Evolutionary conservation across 2,329 filamentous ascomycete genomes (phyloP).

Genomic region (Colletotrichum siamense): DNA sequence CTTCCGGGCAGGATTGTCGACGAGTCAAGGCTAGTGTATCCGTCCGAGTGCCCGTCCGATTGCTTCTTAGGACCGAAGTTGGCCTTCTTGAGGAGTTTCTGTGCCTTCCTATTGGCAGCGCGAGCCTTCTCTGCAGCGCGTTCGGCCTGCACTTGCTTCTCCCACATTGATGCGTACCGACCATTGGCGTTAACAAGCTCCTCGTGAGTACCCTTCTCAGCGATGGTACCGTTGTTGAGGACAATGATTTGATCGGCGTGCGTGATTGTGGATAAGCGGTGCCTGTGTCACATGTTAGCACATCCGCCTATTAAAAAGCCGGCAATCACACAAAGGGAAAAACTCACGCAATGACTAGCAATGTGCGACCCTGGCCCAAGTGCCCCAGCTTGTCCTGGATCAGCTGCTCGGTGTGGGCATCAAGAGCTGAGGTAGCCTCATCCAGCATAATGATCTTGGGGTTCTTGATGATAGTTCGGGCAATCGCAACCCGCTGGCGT

Average conservation of each 20-base stretch:
- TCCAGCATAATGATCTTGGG: constrained; percentile 92
- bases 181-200: constrained; percentile 74
- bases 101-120: constrained; percentile 44
- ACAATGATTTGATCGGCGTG: constrained; percentile 87
- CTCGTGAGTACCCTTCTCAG: constrained; percentile 79
- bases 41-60: constrained; percentile 48
- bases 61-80: constrained; percentile 49
- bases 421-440: constrained; percentile 89
- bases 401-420: constrained; percentile 91
- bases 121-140: constrained; percentile 67
- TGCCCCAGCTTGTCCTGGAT: constrained; percentile 87
- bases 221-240: constrained; percentile 76
- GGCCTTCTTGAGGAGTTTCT: constrained; percentile 53
- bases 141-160: constrained; percentile 83
- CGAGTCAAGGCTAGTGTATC: constrained; percentile 51
- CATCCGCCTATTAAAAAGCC: constrained; percentile 27
- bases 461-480: constrained; percentile 90
- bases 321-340: neutral
- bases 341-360: constrained; percentile 90
- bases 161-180: constrained; percentile 86
- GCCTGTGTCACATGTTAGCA: constrained; percentile 46
- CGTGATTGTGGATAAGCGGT: constrained; percentile 85
- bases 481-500: constrained; percentile 93
- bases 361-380: constrained; percentile 84
- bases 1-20: constrained; percentile 45